These are phyloP conservation scores for Arctostaphylos glauca DNA, from an alignment of 148 eudicot genomes.

Conservation along the genomic window DNA sequence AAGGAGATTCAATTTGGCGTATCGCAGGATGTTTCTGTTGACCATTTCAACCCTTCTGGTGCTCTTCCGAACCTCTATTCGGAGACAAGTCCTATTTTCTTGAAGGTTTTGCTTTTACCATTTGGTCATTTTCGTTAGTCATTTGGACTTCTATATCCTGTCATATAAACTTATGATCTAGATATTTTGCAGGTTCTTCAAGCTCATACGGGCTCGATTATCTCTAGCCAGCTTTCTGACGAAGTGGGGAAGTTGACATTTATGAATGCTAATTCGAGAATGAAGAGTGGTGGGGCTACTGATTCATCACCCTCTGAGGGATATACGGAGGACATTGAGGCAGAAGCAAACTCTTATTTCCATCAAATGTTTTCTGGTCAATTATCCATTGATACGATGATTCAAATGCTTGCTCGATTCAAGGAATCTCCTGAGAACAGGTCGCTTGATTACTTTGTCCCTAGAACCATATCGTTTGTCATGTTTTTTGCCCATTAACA, in stretches of 20 bases:
- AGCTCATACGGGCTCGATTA: constrained; percentile 48
- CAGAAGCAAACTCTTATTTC: constrained; percentile 83
- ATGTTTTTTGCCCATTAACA: background rate
- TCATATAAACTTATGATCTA: background rate
- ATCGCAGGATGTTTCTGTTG: constrained; percentile 45
- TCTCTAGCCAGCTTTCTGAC: constrained; percentile 48
- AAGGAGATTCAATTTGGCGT: constrained; percentile 51
- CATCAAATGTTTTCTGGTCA: constrained; percentile 87
- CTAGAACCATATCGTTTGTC: background rate
- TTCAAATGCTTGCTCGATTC: constrained; percentile 83
- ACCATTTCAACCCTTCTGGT: constrained; percentile 50
- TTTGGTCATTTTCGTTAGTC: background rate
- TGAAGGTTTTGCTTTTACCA: constrained; percentile 59
- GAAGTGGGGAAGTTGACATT: constrained; percentile 66
- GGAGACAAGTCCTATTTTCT: constrained; percentile 47
- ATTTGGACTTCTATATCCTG: background rate
- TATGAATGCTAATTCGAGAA: constrained; percentile 40
- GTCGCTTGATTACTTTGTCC: constrained; percentile 28
- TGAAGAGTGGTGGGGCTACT: constrained; percentile 48
- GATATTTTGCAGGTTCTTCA: constrained; percentile 65
- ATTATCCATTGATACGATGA: constrained; percentile 67
- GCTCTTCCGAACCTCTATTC: constrained; percentile 37
- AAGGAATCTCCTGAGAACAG: constrained; percentile 81
- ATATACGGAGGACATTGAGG: constrained; percentile 69
- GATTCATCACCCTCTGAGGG: constrained; percentile 51